Base-by-base conservation (phyloP, 2,329 filamentous ascomycete genomes). In the Pseudomassariella vexata region DNA sequence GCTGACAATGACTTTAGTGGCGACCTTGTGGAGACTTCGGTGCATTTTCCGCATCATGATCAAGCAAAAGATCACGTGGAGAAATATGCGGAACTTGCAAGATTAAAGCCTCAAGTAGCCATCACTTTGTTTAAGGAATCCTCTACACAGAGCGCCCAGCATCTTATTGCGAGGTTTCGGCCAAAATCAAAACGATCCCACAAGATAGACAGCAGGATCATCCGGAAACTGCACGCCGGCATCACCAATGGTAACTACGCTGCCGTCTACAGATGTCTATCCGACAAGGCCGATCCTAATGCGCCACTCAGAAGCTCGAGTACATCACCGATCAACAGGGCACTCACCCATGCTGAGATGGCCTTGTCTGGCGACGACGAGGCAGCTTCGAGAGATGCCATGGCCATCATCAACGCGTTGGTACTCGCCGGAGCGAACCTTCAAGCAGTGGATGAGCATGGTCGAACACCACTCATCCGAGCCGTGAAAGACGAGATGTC, bases 401-500 rank as follows among this genome's bases (percentile, higher is more conserved):
- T 38, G n/a, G 39, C 35, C 3, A 46, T 46, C 15, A 35, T 48
- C 9, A 42, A 38, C 3, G 37, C 36, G 9, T 30, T 48, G 17
- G 30, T 47, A 12, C 30, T 46, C 4, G 40, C 45, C 5, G 44
- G 45, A 5, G 37, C 42, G 3, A 36, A 39, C 14, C 39, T 47
- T 11, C 31, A 35, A 11, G 29, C 28, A 6, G 28, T 32, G 5
- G 39, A 47, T 11, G 39, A 40, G 11, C 27, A 41, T 5, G 38
- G 37, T 4, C 38, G 38, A 7, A 44, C 45, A 3, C 45, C 45
- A 8, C 40, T 48, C 3, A 32, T 46, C 18, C 36, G 46, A 10
- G 44, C 40, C 2, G 39, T 35, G 5, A 39, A 40, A 25, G 45
- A 41, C 35, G 46, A 47, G 25, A 44, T 48, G 44, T 32, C 38